These are phyloP conservation scores for Aspergillus latus DNA, from an alignment of 2,329 filamentous ascomycete genomes.

Conservation along the genomic window DNA sequence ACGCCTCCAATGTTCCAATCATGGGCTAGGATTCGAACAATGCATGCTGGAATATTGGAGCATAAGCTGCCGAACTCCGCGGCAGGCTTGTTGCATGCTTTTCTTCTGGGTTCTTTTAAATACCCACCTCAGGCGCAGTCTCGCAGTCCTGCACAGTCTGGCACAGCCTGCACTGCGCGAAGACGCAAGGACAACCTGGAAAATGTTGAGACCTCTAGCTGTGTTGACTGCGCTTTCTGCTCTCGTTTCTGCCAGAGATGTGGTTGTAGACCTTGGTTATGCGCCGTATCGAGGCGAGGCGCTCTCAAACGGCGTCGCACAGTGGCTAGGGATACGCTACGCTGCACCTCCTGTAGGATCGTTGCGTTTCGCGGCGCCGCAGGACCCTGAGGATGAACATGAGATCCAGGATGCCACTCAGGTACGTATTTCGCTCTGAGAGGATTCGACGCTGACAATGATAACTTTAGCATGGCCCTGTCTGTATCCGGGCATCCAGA, in stretches of 20 bases:
- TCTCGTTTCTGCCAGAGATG: constrained; percentile 26
- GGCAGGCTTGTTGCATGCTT: too few relatives aligned
- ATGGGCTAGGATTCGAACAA: not conserved
- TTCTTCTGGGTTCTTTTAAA: not conserved
- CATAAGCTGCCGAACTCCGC: too few relatives aligned
- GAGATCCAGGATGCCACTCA: constrained; percentile 55
- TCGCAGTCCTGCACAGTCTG: too few relatives aligned
- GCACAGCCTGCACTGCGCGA: not conserved
- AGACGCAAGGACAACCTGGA: constrained; percentile 1
- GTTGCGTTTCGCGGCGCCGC: constrained; percentile 66
- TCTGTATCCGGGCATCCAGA: constrained; percentile 68
- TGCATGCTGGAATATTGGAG: too few relatives aligned
- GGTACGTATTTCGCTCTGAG: constrained; percentile 38
- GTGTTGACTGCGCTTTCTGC: constrained; percentile 19
- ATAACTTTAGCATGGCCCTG: constrained; percentile 35
- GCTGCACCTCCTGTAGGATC: constrained; percentile 67
- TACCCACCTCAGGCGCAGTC: not conserved
- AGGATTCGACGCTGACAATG: constrained; percentile 10
- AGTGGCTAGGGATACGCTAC: constrained; percentile 75
- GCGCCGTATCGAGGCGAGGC: constrained; percentile 62
- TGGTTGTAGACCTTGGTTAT: constrained; percentile 64
- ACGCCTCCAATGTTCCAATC: not conserved
- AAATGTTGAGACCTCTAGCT: constrained; percentile 3
- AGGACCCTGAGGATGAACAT: constrained; percentile 55
- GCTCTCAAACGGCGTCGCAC: constrained; percentile 58